These are phyloP conservation scores for Uronychia setigera DNA, from an alignment of 73 alveolate genomes.

Conservation along the genomic window DNA sequence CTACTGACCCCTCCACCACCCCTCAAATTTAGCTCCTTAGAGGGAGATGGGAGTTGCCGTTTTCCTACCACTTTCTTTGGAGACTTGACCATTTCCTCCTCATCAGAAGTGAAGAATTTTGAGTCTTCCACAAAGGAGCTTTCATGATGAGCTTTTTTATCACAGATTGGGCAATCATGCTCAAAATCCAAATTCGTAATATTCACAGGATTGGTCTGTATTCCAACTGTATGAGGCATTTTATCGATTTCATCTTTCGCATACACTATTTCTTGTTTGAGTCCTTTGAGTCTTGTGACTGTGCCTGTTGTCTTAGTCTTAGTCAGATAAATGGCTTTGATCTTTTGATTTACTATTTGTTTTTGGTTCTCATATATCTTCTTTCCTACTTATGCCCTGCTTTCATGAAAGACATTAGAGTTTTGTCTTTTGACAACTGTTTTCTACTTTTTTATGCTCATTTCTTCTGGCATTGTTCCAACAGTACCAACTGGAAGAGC, in stretches of 20 bases:
- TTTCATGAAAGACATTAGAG: not conserved
- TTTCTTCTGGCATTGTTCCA: too few species aligned
- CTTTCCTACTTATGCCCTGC: not conserved
- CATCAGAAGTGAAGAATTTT: conserved; percentile 1
- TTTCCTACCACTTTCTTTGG: too few species aligned
- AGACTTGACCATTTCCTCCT: not conserved
- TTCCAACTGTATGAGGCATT: not conserved
- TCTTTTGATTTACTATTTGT: not conserved
- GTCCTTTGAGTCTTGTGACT: not conserved
- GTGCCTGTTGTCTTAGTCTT: not conserved
- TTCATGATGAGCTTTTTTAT: not conserved
- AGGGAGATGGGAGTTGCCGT: too few species aligned
- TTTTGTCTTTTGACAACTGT: not conserved
- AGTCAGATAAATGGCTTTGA: not conserved
- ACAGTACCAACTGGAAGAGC: too few species aligned
- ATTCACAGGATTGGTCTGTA: not conserved
- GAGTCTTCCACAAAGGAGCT: not conserved
- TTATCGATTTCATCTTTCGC: not conserved
- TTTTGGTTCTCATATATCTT: not conserved
- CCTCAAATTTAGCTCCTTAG: too few species aligned
- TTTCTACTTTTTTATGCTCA: not conserved
- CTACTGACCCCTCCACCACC: too few species aligned
- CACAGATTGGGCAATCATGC: not conserved
- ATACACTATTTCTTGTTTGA: too few species aligned
- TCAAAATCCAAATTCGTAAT: not conserved